Evolutionary conservation across 129 eudicot species (phyloP).

Genomic region (Saussurea involucrata): DNA sequence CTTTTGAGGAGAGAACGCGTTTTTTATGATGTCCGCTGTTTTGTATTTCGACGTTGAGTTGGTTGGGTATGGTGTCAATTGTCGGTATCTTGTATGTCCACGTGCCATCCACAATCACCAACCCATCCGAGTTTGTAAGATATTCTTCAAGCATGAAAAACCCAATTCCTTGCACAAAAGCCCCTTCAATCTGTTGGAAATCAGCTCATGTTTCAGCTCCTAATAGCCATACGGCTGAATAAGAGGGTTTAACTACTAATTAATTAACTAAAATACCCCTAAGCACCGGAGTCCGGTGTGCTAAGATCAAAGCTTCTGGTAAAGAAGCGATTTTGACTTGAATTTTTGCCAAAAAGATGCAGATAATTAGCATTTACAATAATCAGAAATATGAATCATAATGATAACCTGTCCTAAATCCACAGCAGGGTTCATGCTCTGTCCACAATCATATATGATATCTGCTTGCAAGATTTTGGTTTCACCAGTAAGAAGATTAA

Average conservation of each 20-base stretch:
- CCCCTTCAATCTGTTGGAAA: constrained; percentile 63
- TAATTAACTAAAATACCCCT: not conserved
- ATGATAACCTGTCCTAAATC: constrained; percentile 85
- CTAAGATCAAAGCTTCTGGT: too few species aligned
- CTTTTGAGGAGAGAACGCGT: constrained; percentile 91
- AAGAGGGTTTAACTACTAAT: not conserved
- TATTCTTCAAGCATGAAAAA: constrained; percentile 93
- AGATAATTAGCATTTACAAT: not conserved
- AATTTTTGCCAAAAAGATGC: not conserved
- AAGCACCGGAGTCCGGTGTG: not conserved
- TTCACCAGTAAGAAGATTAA: constrained; percentile 79
- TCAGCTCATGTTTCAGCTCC: not conserved
- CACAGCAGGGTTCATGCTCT: constrained; percentile 96
- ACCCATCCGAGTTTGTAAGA: constrained; percentile 59
- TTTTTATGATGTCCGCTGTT: constrained; percentile 83
- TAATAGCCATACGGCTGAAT: not conserved
- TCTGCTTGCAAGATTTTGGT: constrained; percentile 70
- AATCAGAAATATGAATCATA: not conserved
- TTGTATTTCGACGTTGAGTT: constrained; percentile 67
- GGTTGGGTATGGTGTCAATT: constrained; percentile 77
- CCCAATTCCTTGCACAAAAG: constrained; percentile 97
- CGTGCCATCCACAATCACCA: constrained; percentile 72
- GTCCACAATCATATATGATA: constrained; percentile 87
- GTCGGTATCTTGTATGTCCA: constrained; percentile 98
- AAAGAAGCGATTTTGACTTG: not conserved